Conservation (phyloP, 805 yeast genomes). For the Huiozyma naganishii region DNA sequence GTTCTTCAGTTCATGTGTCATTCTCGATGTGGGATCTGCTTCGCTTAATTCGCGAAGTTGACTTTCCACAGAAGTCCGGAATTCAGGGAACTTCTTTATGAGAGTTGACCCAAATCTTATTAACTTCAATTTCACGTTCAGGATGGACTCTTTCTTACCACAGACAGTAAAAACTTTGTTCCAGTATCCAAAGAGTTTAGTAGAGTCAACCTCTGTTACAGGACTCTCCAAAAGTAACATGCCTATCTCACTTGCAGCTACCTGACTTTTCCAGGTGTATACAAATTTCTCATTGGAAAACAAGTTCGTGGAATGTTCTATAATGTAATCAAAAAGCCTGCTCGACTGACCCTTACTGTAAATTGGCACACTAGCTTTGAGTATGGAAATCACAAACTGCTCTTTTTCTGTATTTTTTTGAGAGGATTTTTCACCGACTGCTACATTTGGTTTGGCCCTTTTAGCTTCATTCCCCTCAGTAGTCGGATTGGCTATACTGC, state of each 20-base stretch:
- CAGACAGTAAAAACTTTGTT: conserved; percentile 21
- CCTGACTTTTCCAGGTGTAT: conserved; percentile 54
- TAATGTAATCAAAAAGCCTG: conserved; percentile 22
- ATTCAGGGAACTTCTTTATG: conserved; percentile 6
- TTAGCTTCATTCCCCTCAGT: conserved; percentile 23
- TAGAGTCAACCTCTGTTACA: background rate
- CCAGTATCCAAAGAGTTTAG: conserved; percentile 5
- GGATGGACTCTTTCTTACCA: conserved; percentile 35
- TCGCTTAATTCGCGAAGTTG: conserved; percentile 20
- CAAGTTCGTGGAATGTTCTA: conserved; percentile 20
- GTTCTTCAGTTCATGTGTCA: conserved; percentile 28
- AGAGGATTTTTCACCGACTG: conserved; percentile 30
- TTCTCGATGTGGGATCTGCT: conserved; percentile 39
- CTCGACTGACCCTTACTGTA: conserved; percentile 18
- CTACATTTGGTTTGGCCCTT: conserved; percentile 19
- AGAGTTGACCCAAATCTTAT: conserved; percentile 29
- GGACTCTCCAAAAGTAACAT: conserved; percentile 10
- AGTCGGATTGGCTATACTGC: conserved; percentile 6
- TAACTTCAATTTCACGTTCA: conserved; percentile 47
- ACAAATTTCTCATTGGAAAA: conserved; percentile 21
- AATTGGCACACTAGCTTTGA: conserved; percentile 30
- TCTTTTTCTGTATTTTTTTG: conserved; percentile 37
- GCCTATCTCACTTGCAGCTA: conserved; percentile 35
- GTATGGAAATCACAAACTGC: conserved; percentile 33
- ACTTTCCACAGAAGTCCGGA: conserved; percentile 12